These are phyloP conservation scores for Buddleja alternifolia DNA, from an alignment of 257 asterid genomes.

Conservation along the genomic window DNA sequence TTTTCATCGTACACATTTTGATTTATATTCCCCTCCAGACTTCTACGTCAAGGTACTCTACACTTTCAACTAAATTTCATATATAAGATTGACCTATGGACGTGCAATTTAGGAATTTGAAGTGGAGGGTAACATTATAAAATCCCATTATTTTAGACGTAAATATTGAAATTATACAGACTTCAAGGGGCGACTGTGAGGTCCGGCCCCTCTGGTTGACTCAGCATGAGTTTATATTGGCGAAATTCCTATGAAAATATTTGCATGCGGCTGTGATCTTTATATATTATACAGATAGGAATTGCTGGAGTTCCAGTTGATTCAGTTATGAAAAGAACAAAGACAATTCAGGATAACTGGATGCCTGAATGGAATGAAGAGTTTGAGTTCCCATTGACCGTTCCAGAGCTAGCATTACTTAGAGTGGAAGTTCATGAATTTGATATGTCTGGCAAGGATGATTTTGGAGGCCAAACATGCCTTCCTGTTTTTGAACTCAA, in stretches of 20 bases:
- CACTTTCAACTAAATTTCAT: too few relatives aligned
- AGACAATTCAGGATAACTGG: constrained; percentile 70
- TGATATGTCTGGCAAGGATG: constrained; percentile 72
- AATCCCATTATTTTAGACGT: too few relatives aligned
- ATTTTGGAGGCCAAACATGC: constrained; percentile 90
- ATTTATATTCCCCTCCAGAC: constrained; percentile 78
- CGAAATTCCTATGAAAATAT: background rate
- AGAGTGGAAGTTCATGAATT: constrained; percentile 85
- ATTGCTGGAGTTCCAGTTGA: constrained; percentile 77
- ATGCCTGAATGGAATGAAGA: constrained; percentile 76
- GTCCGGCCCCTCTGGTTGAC: too few relatives aligned
- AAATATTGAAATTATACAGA: too few relatives aligned
- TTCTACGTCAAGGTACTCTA: constrained; percentile 74
- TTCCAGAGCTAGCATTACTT: constrained; percentile 76
- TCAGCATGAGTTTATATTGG: background rate
- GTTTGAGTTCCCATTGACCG: constrained; percentile 59
- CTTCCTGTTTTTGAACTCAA: constrained; percentile 77
- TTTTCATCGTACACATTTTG: constrained; percentile 71
- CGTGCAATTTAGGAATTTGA: too few relatives aligned
- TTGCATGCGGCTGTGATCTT: background rate
- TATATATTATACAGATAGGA: constrained; percentile 59
- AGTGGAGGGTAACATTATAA: too few relatives aligned
- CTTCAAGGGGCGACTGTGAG: too few relatives aligned
- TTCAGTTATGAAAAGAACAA: constrained; percentile 52
- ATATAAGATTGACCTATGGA: too few relatives aligned